phyloP scores from a whole-genome alignment of 176 grass and related monocot species.

The Hordeum marinum region DNA sequence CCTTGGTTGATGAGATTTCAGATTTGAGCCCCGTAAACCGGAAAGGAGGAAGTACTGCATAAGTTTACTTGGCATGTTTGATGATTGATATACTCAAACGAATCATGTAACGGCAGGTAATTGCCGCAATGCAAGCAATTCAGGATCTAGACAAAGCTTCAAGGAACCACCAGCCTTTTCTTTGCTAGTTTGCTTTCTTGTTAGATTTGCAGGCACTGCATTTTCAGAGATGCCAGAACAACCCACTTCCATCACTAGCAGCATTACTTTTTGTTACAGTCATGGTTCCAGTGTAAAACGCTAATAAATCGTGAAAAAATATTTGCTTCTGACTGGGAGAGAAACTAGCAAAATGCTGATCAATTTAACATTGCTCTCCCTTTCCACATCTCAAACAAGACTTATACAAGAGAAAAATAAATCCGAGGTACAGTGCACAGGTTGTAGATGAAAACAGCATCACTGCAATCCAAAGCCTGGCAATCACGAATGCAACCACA shows the following conservation, averaged over 20 bases:
- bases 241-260: background rate
- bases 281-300: background rate
- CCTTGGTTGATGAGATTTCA: no score
- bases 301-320: background rate
- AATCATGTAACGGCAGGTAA: background rate
- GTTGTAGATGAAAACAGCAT: background rate
- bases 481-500: slow-evolving; percentile 87
- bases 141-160: background rate
- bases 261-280: background rate
- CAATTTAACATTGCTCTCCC: background rate
- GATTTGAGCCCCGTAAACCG: no score
- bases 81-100: background rate
- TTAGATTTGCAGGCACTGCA: background rate
- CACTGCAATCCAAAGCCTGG: background rate
- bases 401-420: background rate
- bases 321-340: background rate
- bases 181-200: background rate
- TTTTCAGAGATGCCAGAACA: background rate
- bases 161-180: background rate
- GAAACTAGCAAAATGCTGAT: background rate
- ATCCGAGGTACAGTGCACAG: background rate
- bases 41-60: no score
- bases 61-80: background rate
- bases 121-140: background rate
- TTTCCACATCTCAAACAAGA: background rate